phyloP scores from a whole-genome alignment of 1,139 yeast genomes.

The Geotrichum siamense region DNA sequence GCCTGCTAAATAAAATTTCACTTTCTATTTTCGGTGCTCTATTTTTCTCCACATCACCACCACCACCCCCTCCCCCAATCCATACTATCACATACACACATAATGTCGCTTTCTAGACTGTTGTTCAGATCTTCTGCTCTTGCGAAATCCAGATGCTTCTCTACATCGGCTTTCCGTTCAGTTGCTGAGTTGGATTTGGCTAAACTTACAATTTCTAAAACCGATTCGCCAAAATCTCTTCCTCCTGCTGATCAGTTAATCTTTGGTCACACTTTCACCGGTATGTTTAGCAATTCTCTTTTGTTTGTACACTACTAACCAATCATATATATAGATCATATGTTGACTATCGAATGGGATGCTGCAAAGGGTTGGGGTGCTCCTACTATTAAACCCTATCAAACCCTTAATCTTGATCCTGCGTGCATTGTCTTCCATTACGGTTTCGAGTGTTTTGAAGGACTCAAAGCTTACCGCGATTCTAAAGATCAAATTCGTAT shows the following conservation, averaged over 20 bases:
- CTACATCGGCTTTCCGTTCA: constrained; percentile 6
- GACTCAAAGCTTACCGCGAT: constrained; percentile 81
- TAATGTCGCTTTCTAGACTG: not conserved
- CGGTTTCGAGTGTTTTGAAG: constrained; percentile 92
- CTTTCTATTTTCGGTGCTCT: not conserved
- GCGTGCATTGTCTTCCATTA: constrained; percentile 87
- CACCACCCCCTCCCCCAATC: not conserved
- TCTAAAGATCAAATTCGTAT: constrained; percentile 60
- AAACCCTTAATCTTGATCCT: constrained; percentile 69
- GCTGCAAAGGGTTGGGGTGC: constrained; percentile 70
- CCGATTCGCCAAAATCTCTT: constrained; percentile 53
- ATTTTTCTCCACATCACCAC: not conserved
- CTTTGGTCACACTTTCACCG: constrained; percentile 79
- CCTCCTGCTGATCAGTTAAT: constrained; percentile 69
- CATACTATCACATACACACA: not conserved
- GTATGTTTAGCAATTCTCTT: constrained; percentile 8
- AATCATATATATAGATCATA: constrained; percentile 49
- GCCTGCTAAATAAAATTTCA: not conserved
- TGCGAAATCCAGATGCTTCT: constrained; percentile 3
- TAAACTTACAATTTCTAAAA: constrained; percentile 52
- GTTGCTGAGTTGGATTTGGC: constrained; percentile 50
- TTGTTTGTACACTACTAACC: constrained; percentile 19
- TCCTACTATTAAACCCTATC: constrained; percentile 84
- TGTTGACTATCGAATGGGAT: constrained; percentile 83
- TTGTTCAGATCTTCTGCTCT: not conserved